A percentile compares a stretch with the other conserved stretches of the same genome.
phyloP scores from a whole-genome alignment of 768 basidiomycete genomes.

The Lentinula raphanica region DNA sequence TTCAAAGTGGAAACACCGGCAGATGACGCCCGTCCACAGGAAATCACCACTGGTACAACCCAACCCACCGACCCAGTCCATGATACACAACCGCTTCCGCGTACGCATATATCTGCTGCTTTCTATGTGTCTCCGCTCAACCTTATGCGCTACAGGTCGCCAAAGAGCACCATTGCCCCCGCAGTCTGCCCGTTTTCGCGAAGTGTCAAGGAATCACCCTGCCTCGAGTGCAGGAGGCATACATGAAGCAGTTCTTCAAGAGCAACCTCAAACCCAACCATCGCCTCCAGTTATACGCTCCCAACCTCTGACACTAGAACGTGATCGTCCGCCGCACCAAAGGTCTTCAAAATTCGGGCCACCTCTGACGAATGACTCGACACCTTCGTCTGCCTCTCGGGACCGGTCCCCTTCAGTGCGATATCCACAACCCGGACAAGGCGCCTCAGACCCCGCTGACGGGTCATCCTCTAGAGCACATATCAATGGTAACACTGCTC shows the following conservation, averaged over 20 bases:
- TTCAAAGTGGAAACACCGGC: background rate
- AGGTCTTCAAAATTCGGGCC: background rate
- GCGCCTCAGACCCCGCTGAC: background rate
- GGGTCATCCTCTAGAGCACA: conserved; percentile 3
- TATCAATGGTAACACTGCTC: background rate
- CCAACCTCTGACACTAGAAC: background rate
- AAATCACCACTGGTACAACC: background rate
- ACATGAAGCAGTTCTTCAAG: background rate
- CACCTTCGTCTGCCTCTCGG: conserved; percentile 15
- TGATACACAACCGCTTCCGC: background rate
- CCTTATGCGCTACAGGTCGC: conserved; percentile 24
- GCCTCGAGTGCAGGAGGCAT: background rate
- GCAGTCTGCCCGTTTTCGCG: conserved; percentile 34
- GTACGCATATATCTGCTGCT: background rate
- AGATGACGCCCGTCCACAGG: background rate
- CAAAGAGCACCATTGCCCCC: conserved; percentile 41
- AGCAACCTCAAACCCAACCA: background rate
- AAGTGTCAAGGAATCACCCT: conserved; percentile 11
- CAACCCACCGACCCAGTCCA: background rate
- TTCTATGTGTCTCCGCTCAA: conserved; percentile 6
- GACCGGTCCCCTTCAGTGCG: conserved; percentile 7
- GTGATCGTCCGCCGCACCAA: conserved; percentile 5
- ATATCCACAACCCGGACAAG: background rate
- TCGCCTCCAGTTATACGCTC: too few relatives aligned
- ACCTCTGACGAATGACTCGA: background rate